Base-by-base conservation (phyloP, 108 stramenopile genomes). In the Mediolabrus comicus region DNA sequence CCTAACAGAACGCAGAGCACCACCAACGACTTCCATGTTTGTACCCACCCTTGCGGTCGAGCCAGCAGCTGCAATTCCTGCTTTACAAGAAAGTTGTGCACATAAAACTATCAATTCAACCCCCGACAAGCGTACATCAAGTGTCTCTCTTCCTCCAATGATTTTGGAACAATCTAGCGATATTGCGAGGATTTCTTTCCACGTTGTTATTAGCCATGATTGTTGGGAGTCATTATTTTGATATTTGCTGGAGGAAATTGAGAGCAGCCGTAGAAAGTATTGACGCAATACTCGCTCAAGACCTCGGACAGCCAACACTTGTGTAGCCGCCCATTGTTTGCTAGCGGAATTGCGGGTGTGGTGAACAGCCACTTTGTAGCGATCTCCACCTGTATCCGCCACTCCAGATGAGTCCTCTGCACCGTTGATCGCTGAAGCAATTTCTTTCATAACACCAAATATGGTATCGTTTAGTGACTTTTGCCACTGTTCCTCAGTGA, bases 11-110 rank as follows among this genome's bases (percentile, higher is more conserved):
- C 90, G 72, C 0, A 95, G 79, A 1, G 93, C 93, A 30, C 93
- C 93, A 60, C 91, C 88, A 53, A 95, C 83, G 16, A 95, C 93
- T 65, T 95, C 86, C 93, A 95, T 95, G 56, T 95, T 92, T 13
- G 93, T 92, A 5, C 87, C 84, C 14, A 95, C 90, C 17, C 86
- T 73, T 27, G 87, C 93, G 38, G 92, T 79, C 16, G 86, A 79
- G 12, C 75, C 78, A 17, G 92, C 85, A 14, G 90, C 90, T 30
- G 81, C 83, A 16, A 92, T 79, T 30, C 93, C 93, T 28, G 72
- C 84, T 57, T 65, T 66, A 53, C 85, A 88, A 8, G 91, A 69
- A 19, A 92, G 60, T 67, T 95, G 94, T 24, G 70, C 43, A 52
- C 89, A 92, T 24, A 91, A 59, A 4, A 77, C 81, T 32, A 91